These are phyloP conservation scores for Penicillium sp. DNA, from an alignment of 2,329 filamentous ascomycete genomes.

Conservation along the genomic window DNA sequence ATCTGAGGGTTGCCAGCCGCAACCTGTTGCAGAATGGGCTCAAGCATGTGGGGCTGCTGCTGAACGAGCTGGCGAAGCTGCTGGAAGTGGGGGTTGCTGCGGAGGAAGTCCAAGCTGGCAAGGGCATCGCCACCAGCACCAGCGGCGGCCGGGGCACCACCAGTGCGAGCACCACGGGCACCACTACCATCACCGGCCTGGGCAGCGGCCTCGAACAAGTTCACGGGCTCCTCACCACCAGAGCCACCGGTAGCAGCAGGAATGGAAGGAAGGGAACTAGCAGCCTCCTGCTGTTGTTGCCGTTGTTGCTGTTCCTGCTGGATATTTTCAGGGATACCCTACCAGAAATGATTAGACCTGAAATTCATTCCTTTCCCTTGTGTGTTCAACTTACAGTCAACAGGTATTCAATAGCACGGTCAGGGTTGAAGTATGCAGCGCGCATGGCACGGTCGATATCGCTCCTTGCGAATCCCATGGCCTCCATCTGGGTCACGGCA, in stretches of 20 bases:
- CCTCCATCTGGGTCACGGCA: constrained; percentile 89
- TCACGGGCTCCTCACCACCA: constrained; percentile 65
- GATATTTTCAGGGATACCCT: constrained; percentile 89
- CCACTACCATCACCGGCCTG: constrained; percentile 58
- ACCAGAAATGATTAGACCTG: background rate
- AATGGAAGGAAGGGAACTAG: constrained; percentile 43
- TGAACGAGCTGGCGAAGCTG: constrained; percentile 96
- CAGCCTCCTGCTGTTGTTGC: constrained; percentile 53
- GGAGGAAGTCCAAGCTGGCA: constrained; percentile 86
- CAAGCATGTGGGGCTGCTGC: constrained; percentile 96
- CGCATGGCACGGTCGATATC: constrained; percentile 94
- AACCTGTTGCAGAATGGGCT: constrained; percentile 95
- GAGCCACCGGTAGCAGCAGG: constrained; percentile 34
- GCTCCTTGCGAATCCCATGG: constrained; percentile 88
- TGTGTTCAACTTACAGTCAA: constrained; percentile 59
- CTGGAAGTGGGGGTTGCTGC: constrained; percentile 96
- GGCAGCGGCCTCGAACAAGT: constrained; percentile 90
- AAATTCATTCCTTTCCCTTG: background rate
- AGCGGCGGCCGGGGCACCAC: constrained; percentile 11
- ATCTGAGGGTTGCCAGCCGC: constrained; percentile 93
- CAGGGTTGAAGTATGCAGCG: constrained; percentile 94
- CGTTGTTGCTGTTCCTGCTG: constrained; percentile 66
- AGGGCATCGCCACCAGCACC: constrained; percentile 57
- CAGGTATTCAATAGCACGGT: constrained; percentile 95
- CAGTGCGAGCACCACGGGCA: constrained; percentile 45